Evolutionary conservation across 2,329 filamentous ascomycete genomes (phyloP).

Genomic region (Mollisiaceae sp.): DNA sequence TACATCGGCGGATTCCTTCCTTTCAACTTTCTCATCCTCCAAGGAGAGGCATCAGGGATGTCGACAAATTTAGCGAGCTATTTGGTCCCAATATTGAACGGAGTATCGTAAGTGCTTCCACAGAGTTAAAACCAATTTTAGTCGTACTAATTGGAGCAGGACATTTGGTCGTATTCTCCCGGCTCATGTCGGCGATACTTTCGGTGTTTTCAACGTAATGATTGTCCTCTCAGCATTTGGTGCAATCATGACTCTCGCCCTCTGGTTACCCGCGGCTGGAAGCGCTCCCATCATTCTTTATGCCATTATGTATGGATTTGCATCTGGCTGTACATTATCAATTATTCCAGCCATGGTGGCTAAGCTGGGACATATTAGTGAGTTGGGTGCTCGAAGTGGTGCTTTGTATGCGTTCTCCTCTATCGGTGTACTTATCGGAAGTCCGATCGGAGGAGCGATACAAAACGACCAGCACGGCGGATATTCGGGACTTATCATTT

Average conservation of each 20-base stretch:
- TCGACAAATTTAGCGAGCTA: conserved; percentile 54
- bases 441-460: conserved; percentile 68
- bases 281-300: conserved; percentile 62
- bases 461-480: conserved; percentile 53
- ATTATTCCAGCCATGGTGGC: conserved; percentile 63
- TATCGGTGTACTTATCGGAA: conserved; percentile 67
- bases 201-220: conserved; percentile 56
- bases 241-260: conserved; percentile 55
- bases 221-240: conserved; percentile 18
- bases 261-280: conserved; percentile 65
- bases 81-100: conserved; percentile 47
- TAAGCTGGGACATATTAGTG: conserved; percentile 68
- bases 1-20: conserved; percentile 50
- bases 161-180: conserved; percentile 49
- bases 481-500: conserved; percentile 62
- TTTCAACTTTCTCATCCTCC: conserved; percentile 67
- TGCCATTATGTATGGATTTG: conserved; percentile 67
- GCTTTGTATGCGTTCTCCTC: conserved; percentile 61
- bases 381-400: conserved; percentile 71
- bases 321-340: conserved; percentile 53
- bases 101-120: conserved; percentile 6
- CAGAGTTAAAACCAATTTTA: neutral
- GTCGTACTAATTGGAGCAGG: neutral
- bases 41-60: conserved; percentile 47
- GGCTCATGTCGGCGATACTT: conserved; percentile 54